Conservation (phyloP, 768 basidiomycete genomes). For the Grammothele lineata region DNA sequence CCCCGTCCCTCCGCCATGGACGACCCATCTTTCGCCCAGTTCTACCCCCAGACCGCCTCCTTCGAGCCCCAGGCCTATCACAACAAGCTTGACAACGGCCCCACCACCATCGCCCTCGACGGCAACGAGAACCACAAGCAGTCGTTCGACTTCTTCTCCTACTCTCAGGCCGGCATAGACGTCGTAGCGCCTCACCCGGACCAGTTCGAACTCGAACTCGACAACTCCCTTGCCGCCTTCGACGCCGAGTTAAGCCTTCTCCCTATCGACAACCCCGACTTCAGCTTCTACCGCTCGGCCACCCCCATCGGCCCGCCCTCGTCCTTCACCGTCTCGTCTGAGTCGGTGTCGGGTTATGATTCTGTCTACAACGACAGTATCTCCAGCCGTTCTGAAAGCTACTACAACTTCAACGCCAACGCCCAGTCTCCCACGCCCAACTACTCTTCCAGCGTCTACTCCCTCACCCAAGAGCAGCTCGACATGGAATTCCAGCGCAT, state of each 20-base stretch:
- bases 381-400: conserved; percentile 65
- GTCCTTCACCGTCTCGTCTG: conserved; percentile 73
- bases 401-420: conserved; percentile 53
- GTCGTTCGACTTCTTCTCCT: conserved; percentile 43
- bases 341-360: conserved; percentile 46
- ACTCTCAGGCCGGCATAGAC: conserved; percentile 65
- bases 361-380: conserved; percentile 50
- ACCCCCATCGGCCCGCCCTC: conserved; percentile 71
- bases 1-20: conserved; percentile 14
- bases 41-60: conserved; percentile 17
- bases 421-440: conserved; percentile 42
- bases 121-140: conserved; percentile 52
- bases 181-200: conserved; percentile 76
- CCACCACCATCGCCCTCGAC: conserved; percentile 20
- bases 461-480: conserved; percentile 39
- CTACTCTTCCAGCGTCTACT: conserved; percentile 39
- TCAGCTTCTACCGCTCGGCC: conserved; percentile 58
- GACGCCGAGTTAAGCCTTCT: conserved; percentile 55
- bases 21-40: conserved; percentile 21
- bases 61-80: conserved; percentile 13
- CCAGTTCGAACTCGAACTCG: conserved; percentile 80
- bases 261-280: conserved; percentile 53
- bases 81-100: conserved; percentile 14
- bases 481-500: conserved; percentile 63
- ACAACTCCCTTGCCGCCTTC: conserved; percentile 61